Evolutionary conservation across 805 yeast genomes (phyloP).

Genomic region (Starmera caribaea): DNA sequence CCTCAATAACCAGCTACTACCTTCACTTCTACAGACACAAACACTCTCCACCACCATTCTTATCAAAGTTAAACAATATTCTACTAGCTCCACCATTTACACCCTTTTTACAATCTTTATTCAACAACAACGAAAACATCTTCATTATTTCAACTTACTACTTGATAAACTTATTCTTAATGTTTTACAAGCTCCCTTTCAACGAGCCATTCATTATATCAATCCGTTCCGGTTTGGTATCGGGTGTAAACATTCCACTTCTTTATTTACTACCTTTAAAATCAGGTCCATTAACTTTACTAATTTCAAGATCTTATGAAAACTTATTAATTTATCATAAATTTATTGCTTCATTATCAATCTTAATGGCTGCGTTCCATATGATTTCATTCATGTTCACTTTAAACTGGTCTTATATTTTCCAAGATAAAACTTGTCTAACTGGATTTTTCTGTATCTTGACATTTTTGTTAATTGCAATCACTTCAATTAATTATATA

Average conservation of each 20-base stretch:
- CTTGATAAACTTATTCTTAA: conserved; percentile 7
- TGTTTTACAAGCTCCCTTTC: conserved; percentile 10
- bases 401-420: conserved; percentile 13
- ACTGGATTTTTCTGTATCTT: conserved; percentile 11
- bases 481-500: conserved; percentile 8
- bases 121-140: conserved; percentile 8
- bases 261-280: conserved; percentile 18
- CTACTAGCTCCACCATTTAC: conserved; percentile 1
- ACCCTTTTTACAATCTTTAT: conserved; percentile 6
- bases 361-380: conserved; percentile 12
- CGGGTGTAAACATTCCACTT: conserved; percentile 17
- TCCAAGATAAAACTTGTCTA: conserved; percentile 1
- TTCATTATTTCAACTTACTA: conserved; percentile 7
- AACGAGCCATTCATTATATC: conserved; percentile 17
- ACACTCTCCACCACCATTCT: not conserved
- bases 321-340: conserved; percentile 16
- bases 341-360: conserved; percentile 12
- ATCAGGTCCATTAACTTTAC: conserved; percentile 13
- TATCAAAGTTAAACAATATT: not conserved
- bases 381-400: conserved; percentile 8
- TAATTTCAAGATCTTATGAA: conserved; percentile 14
- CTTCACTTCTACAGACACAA: not conserved
- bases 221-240: conserved; percentile 15
- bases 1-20: not conserved
- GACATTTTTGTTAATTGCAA: conserved; percentile 5